Conservation (phyloP, 306 rosid species). For the Vigna unguiculata region DNA sequence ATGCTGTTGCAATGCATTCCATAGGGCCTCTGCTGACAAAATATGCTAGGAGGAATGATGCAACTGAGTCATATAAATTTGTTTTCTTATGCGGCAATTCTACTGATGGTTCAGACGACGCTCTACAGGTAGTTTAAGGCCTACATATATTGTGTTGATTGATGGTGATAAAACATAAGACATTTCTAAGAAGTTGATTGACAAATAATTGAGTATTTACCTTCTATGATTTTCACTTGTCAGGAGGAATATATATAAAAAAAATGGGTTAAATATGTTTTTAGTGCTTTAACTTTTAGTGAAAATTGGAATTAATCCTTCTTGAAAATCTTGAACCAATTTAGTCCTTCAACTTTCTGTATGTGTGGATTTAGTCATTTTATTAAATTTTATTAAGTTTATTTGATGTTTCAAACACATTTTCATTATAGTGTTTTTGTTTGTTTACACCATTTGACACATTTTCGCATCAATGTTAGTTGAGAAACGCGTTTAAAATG, state of each 20-base stretch:
- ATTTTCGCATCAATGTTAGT: too few species aligned
- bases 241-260: neutral
- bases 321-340: too few species aligned
- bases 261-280: too few species aligned
- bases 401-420: too few species aligned
- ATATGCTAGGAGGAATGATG: conserved; percentile 79
- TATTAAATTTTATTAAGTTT: too few species aligned
- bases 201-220: conserved; percentile 15
- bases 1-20: conserved; percentile 93
- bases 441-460: too few species aligned
- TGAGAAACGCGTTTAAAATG: too few species aligned
- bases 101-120: conserved; percentile 75
- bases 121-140: conserved; percentile 69
- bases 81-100: conserved; percentile 89
- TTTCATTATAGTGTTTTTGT: too few species aligned
- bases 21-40: conserved; percentile 82
- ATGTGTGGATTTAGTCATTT: too few species aligned
- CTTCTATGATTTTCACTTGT: neutral
- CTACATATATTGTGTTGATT: conserved; percentile 31
- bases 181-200: conserved; percentile 30
- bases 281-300: too few species aligned
- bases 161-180: conserved; percentile 10
- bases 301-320: too few species aligned
- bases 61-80: conserved; percentile 72
- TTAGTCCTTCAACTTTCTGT: too few species aligned